Base-by-base conservation (phyloP, 2,329 filamentous ascomycete genomes). In the Alternaria ventricosa region DNA sequence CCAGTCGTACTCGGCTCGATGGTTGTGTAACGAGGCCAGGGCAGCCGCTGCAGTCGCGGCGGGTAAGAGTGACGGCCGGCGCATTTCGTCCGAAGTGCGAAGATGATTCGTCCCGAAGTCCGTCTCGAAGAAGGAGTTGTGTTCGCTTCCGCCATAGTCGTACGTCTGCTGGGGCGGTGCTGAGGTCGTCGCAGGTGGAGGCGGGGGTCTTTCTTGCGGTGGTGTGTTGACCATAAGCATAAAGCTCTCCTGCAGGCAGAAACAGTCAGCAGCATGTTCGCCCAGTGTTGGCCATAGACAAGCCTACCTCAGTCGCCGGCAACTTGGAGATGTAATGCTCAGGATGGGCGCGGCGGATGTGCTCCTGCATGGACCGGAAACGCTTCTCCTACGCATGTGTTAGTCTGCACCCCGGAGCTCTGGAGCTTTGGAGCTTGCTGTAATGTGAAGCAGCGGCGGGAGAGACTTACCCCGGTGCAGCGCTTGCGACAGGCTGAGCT, bases 331-430 rank as follows among this genome's bases (percentile, higher is more conserved):
- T 97, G 84, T 98, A 98, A 81, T 97, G 92, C 80, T 97, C 94
- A 65, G 95, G 95, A 80, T 99, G 96, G 71, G 96, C 95, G 81
- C 96, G 91, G 75, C 96, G 93, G 77, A 99, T 98, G 79, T 99
- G 96, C 87, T 99, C 96, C 83, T 98, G 96, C 93, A 99, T 98
- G 68, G 95, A 98, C 81, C 96, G 94, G 84, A 94, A 99, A 72
- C 93, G 89, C 83, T 97, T 97, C 85, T 96, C 93, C 93, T 96
- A 82, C 70, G 66, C 61, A 74, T 64, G 78, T 81, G 73, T 67
- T 66, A 66, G 36, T 53, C 56, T 68, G 65, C 59, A 60, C 46
- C 61, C 50, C 46, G 28, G 57, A 36, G 43, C 33, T 50, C 20
- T n/a, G 11, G 55, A 57, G 57, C 59, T 58, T 50, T 49, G 47